Conservation (phyloP, 257 asterid species). For the Parsonsia alboflavescens region DNA sequence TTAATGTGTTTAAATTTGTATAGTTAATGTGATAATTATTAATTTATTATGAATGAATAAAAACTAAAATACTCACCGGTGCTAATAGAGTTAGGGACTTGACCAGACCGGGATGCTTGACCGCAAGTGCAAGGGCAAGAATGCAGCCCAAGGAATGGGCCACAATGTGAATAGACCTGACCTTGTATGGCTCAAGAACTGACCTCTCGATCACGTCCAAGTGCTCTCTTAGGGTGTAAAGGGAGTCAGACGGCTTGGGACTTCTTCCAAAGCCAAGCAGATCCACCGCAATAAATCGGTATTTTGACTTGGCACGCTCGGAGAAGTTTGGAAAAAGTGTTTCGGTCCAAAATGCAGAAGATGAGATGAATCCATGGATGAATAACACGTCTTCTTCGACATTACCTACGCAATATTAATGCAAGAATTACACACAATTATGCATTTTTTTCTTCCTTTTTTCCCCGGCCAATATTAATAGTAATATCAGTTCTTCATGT, state of each 20-base stretch:
- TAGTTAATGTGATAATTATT: no score
- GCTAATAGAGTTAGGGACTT: constrained; percentile 84
- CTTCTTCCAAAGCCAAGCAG: constrained; percentile 88
- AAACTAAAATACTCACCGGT: constrained; percentile 44
- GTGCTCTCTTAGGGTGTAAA: constrained; percentile 80
- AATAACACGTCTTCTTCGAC: constrained; percentile 74
- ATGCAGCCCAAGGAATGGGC: constrained; percentile 96
- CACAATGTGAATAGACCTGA: constrained; percentile 84
- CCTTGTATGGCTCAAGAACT: constrained; percentile 59
- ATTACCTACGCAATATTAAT: constrained; percentile 30
- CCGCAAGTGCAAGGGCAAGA: constrained; percentile 85
- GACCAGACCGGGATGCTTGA: constrained; percentile 50
- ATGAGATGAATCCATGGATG: constrained; percentile 91
- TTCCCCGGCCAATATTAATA: no score
- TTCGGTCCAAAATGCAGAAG: constrained; percentile 91
- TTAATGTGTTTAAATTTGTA: not conserved
- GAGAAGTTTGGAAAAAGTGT: constrained; percentile 84
- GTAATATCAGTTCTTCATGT: not conserved
- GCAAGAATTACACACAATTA: not conserved
- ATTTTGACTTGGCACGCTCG: constrained; percentile 52
- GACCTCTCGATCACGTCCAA: constrained; percentile 86
- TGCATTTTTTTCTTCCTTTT: no score
- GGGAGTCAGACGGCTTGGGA: constrained; percentile 81
- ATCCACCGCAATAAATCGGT: constrained; percentile 81
- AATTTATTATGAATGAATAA: not conserved